A percentile compares a stretch with the other conserved stretches of the same genome.
These are phyloP conservation scores for Priceomyces melissophilus DNA, from an alignment of 805 yeast species.

Conservation along the genomic window DNA sequence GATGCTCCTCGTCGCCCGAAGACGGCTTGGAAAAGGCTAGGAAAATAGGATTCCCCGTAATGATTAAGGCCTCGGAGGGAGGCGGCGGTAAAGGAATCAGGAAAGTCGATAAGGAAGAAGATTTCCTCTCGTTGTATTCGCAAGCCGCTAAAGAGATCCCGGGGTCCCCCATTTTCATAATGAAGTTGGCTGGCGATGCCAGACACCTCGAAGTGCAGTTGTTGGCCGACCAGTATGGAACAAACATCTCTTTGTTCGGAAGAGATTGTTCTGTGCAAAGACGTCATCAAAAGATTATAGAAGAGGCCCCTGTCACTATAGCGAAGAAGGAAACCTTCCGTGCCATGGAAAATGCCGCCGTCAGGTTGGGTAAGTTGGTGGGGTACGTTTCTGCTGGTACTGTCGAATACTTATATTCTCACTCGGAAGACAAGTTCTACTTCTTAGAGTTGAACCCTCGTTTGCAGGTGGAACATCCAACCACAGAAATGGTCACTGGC, in stretches of 20 bases:
- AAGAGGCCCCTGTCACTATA: slow-evolving; percentile 98
- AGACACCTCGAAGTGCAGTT: slow-evolving; percentile 98
- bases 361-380: slow-evolving; percentile 91
- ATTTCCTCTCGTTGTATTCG: slow-evolving; percentile 71
- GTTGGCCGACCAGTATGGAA: slow-evolving; percentile 97
- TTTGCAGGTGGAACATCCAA: slow-evolving; percentile 99
- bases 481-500: slow-evolving; percentile 99
- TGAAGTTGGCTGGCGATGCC: slow-evolving; percentile 96
- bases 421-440: slow-evolving; percentile 90
- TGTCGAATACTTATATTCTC: slow-evolving; percentile 93
- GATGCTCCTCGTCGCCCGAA: slow-evolving; percentile 82
- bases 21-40: slow-evolving; percentile 87
- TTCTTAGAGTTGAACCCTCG: slow-evolving; percentile 97
- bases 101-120: slow-evolving; percentile 82
- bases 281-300: slow-evolving; percentile 98
- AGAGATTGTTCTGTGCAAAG: slow-evolving; percentile 99
- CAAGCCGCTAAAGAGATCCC: slow-evolving; percentile 98
- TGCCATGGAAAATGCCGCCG: slow-evolving; percentile 96
- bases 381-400: slow-evolving; percentile 99
- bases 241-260: slow-evolving; percentile 94
- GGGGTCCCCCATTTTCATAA: slow-evolving; percentile 96
- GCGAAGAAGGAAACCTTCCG: slow-evolving; percentile 84
- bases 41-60: slow-evolving; percentile 93
- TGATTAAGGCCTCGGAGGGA: slow-evolving; percentile 99
- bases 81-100: slow-evolving; percentile 99